Percentiles rank a stretch among this genome's conserved stretches.
phyloP scores from a whole-genome alignment of 2,329 filamentous ascomycete genomes.

The Zopfia rhizophila region DNA sequence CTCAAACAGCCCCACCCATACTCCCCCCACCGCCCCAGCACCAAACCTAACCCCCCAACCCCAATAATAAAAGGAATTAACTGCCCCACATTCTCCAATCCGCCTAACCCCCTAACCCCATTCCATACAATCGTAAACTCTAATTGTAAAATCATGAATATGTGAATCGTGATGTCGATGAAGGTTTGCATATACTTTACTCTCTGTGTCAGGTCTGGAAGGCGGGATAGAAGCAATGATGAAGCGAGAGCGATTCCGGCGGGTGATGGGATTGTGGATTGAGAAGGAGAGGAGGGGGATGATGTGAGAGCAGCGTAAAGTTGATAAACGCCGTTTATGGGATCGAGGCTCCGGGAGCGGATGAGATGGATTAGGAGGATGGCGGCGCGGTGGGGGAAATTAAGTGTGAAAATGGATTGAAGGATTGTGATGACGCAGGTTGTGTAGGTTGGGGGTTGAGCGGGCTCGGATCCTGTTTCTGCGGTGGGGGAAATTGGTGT shows the following conservation, averaged over 20 bases:
- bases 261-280: not conserved
- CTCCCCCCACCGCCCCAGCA: slow-evolving; percentile 11
- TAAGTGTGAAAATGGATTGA: slow-evolving; percentile 10
- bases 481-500: too few relatives aligned
- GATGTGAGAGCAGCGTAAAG: slow-evolving; percentile 15
- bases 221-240: slow-evolving; percentile 3
- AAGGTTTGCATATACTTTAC: too few relatives aligned
- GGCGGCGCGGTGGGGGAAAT: slow-evolving; percentile 4
- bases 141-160: slow-evolving; percentile 24
- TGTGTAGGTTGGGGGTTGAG: not conserved
- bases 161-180: slow-evolving; percentile 19
- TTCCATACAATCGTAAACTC: slow-evolving; percentile 28
- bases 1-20: slow-evolving; percentile 7
- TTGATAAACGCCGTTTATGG: slow-evolving; percentile 15
- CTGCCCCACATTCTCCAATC: slow-evolving; percentile 23
- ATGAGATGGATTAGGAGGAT: slow-evolving; percentile 11
- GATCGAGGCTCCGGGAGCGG: slow-evolving; percentile 7
- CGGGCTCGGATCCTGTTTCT: too few relatives aligned
- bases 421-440: not conserved
- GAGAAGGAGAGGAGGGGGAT: not conserved
- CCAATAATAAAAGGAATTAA: slow-evolving; percentile 29
- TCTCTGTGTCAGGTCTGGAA: too few relatives aligned
- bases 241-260: slow-evolving; percentile 7
- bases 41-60: slow-evolving; percentile 17
- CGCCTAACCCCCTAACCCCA: slow-evolving; percentile 12